Evolutionary conservation across 495 filamentous ascomycete genomes (phyloP).

Genomic region (Aspergillus mulundensis): DNA sequence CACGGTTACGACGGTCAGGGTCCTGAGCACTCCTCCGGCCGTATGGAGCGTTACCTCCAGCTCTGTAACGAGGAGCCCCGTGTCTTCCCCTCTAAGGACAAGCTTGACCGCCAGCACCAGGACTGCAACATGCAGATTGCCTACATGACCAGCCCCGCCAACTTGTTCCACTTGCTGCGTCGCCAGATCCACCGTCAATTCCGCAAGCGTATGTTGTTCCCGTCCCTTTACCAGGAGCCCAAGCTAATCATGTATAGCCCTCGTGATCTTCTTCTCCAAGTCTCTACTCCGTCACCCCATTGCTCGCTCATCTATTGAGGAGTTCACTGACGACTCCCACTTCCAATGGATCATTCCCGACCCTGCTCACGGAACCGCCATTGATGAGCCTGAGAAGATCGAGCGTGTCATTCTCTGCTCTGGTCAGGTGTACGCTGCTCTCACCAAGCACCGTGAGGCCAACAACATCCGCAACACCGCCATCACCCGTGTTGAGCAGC

Average conservation of each 20-base stretch:
- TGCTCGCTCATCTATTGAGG: conserved; percentile 76
- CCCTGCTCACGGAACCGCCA: conserved; percentile 67
- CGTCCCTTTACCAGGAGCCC: conserved; percentile 30
- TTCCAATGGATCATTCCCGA: conserved; percentile 96
- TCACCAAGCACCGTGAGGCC: conserved; percentile 84
- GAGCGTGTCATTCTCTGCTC: conserved; percentile 91
- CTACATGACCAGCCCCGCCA: conserved; percentile 88
- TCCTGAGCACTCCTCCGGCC: conserved; percentile 95
- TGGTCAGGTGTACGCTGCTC: conserved; percentile 87
- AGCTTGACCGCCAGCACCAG: conserved; percentile 95
- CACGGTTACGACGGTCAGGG: conserved; percentile 99
- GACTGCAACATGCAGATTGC: conserved; percentile 99
- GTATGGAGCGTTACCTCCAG: conserved; percentile 96
- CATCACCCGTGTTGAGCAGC: conserved; percentile 93
- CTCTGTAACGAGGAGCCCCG: conserved; percentile 97
- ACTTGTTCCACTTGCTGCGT: conserved; percentile 93
- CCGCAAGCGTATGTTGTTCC: conserved; percentile 70
- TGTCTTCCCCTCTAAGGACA: conserved; percentile 78
- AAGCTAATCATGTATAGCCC: conserved; percentile 47
- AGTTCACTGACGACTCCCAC: conserved; percentile 84
- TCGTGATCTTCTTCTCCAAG: conserved; percentile 97
- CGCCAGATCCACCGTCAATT: conserved; percentile 99
- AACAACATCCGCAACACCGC: conserved; percentile 82
- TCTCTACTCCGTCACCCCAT: conserved; percentile 81
- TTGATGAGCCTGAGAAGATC: conserved; percentile 79